Percentiles rank a stretch among this genome's conserved stretches.
Evolutionary conservation across 2,329 filamentous ascomycete species (phyloP).

Genomic region (Fusarium graminum): DNA sequence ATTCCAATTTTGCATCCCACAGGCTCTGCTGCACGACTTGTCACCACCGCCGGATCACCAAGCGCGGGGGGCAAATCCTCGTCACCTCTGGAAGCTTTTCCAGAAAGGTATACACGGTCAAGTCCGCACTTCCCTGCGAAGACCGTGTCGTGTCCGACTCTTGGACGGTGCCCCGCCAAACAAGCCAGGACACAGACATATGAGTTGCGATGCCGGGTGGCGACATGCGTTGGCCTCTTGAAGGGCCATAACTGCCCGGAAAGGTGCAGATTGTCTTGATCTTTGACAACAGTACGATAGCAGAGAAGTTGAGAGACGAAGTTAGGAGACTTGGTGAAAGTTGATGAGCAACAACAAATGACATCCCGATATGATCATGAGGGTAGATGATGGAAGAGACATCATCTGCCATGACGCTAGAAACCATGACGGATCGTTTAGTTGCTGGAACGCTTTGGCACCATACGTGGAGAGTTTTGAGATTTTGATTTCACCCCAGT

Average conservation of each 20-base stretch:
- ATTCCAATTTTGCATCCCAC: constrained; percentile 50
- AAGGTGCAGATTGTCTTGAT: constrained; percentile 51
- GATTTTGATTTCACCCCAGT: constrained; percentile 43
- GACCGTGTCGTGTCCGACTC: constrained; percentile 44
- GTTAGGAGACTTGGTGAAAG: constrained; percentile 19
- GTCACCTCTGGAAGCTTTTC: constrained; percentile 44
- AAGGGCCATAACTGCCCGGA: constrained; percentile 42
- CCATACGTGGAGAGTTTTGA: constrained; percentile 33
- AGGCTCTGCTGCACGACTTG: constrained; percentile 46
- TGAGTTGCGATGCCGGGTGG: constrained; percentile 41
- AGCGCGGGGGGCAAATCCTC: constrained; percentile 37
- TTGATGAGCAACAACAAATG: constrained; percentile 24
- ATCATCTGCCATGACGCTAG: constrained; percentile 17
- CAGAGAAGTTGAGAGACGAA: constrained; percentile 25
- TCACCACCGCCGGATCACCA: constrained; percentile 39
- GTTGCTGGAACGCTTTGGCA: constrained; percentile 38
- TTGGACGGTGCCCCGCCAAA: constrained; percentile 40
- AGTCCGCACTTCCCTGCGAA: constrained; percentile 34
- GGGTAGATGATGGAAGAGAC: constrained; percentile 26
- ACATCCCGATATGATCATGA: constrained; percentile 7
- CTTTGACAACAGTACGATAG: constrained; percentile 45
- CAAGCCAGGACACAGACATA: constrained; percentile 41
- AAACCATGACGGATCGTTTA: constrained; percentile 22
- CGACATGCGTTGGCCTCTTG: constrained; percentile 37
- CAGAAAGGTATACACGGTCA: constrained; percentile 42